phyloP scores from a whole-genome alignment of 345 rosid genomes.

The Lepidium didymum region DNA sequence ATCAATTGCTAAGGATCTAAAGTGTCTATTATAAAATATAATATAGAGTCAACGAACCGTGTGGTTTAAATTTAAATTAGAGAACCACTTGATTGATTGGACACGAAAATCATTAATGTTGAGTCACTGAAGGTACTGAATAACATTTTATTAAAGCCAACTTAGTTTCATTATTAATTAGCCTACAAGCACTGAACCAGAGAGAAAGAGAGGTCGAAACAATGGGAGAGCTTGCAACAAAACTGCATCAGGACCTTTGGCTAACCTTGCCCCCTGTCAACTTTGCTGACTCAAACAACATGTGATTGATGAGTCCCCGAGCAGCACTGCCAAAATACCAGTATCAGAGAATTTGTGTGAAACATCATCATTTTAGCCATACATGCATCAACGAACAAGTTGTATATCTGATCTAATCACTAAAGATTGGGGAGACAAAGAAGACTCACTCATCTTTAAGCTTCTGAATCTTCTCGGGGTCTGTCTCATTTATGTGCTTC shows the following conservation, averaged over 20 bases:
- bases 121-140: not conserved
- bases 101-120: slow-evolving; percentile 1
- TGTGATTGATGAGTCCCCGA: slow-evolving; percentile 91
- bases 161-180: not conserved
- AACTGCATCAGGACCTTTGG: slow-evolving; percentile 32
- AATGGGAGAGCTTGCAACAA: not conserved
- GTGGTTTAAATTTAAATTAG: not conserved
- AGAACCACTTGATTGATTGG: slow-evolving; percentile 7
- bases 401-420: not conserved
- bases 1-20: not conserved
- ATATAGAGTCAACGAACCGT: not conserved
- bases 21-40: not conserved
- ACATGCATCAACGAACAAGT: slow-evolving; percentile 1
- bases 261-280: slow-evolving; percentile 70
- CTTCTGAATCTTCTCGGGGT: slow-evolving; percentile 85
- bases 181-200: slow-evolving; percentile 7
- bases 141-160: not conserved
- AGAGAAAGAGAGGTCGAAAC: not conserved
- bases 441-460: slow-evolving; percentile 81
- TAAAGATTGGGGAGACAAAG: not conserved
- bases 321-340: slow-evolving; percentile 69
- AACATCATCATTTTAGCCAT: not conserved
- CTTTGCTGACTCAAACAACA: slow-evolving; percentile 73
- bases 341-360: not conserved
- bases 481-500: slow-evolving; percentile 71